Evolutionary conservation across 2,329 filamentous ascomycete genomes (phyloP).

Genomic region (Leptographium flavum): DNA sequence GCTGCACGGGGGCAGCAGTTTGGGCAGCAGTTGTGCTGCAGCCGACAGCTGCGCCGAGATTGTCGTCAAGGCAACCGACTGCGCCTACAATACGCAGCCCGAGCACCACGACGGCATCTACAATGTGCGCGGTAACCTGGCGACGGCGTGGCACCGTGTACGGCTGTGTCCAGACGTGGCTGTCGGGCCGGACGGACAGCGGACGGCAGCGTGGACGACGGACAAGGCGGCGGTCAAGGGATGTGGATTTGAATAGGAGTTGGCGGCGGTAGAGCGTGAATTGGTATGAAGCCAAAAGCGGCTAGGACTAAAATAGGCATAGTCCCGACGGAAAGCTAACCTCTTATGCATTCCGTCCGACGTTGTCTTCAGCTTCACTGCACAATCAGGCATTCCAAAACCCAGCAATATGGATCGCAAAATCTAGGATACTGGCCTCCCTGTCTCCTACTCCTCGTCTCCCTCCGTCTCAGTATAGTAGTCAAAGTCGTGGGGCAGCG

Average conservation of each 20-base stretch:
- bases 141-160: constrained; percentile 53
- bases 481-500: constrained; percentile 58
- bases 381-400: neutral
- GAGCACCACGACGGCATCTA: constrained; percentile 45
- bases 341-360: no score
- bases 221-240: constrained; percentile 10
- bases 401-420: no score
- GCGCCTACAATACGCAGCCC: constrained; percentile 52
- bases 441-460: constrained; percentile 16
- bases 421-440: no score
- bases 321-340: no score
- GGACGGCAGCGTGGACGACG: constrained; percentile 15
- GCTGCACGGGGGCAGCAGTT: no score
- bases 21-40: no score
- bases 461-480: constrained; percentile 57
- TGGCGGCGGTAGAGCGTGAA: no score
- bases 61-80: constrained; percentile 52
- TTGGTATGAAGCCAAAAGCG: no score
- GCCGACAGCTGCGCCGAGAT: constrained; percentile 33
- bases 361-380: no score
- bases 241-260: no score
- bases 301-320: no score
- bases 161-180: constrained; percentile 18
- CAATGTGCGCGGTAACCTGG: constrained; percentile 50
- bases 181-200: neutral